Evolutionary conservation across 331 rosid species (phyloP).

Genomic region (Malus hybrid): DNA sequence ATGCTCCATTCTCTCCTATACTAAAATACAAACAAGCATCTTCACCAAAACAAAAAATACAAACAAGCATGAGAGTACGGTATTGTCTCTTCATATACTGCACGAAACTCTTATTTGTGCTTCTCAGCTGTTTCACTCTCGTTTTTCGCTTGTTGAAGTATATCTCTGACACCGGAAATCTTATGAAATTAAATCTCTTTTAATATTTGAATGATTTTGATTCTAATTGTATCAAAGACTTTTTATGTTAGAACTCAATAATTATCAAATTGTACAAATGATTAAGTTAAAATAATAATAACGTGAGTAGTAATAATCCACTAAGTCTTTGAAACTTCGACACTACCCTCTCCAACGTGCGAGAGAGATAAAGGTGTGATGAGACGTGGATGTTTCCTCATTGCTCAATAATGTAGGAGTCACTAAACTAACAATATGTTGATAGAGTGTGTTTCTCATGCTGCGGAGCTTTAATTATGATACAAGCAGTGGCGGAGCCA

Average conservation of each 20-base stretch:
- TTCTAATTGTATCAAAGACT: too few relatives aligned
- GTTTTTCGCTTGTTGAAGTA: too few relatives aligned
- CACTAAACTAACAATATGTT: not conserved
- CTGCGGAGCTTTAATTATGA: not conserved
- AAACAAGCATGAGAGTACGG: not conserved
- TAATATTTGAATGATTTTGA: too few relatives aligned
- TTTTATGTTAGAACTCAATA: too few relatives aligned
- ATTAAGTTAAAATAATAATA: too few relatives aligned
- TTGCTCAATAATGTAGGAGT: not conserved
- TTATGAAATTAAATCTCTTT: not conserved
- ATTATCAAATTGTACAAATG: too few relatives aligned
- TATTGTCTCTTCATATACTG: not conserved
- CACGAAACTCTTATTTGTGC: not conserved
- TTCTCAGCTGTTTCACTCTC: too few relatives aligned
- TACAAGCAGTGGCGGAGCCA: not conserved
- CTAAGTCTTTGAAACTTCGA: not conserved
- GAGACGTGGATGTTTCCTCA: not conserved
- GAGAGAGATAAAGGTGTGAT: not conserved
- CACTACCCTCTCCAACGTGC: not conserved
- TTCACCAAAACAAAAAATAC: too few relatives aligned
- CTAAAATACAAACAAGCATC: too few relatives aligned
- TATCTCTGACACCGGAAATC: rapidly evolving
- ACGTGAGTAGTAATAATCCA: not conserved
- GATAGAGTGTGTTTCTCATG: not conserved
- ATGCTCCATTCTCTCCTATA: too few relatives aligned